Evolutionary conservation across 306 rosid genomes (phyloP), one percentile per base, ranked within the genome.

Genomic region (Aeschynomene evenia): DNA sequence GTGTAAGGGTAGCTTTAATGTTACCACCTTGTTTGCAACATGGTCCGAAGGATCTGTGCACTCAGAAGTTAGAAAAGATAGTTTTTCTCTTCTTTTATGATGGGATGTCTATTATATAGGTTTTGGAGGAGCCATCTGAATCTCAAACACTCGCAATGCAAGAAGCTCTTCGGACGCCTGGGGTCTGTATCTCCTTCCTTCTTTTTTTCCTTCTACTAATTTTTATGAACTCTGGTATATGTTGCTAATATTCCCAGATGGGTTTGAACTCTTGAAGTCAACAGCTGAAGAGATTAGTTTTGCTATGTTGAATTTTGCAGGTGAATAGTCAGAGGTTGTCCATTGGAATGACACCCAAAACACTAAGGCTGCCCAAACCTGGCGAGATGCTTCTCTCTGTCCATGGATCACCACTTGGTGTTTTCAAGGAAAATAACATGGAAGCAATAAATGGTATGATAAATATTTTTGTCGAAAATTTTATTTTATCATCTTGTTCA

Each of bases 331-430:
- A 84, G 70, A 84, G 98, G 72, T 64, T 88, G 55, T 94, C 97
- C 51, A 54, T 90, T 79, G 96, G 96, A 69, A 85, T 90, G 91
- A 88, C 96, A 21, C 96, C 98, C 14, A 87, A 87, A 84, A 87
- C 92, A 14, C 77, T 76, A 14, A 69, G 95, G 81, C 73, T 77
- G 29, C 98, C 97, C 31, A 90, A 88, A 78, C 90, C 85, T 24
- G 97, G 98, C 10, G 98, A 94, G 89, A 82, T 87, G 81, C 95
- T 94, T 75, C 81, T 94, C 63, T 94, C 96, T 42, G 90, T 94
- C 49, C 95, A 82, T 76, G 97, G 97, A 70, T 90, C 99, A 31
- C 99, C 95, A 34, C 92, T 88, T 51, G 96, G 97, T 36, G 88
- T 88, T 80, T 94, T 23, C 84, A 88, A 79, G 83, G 98, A 90